Conservation (phyloP, 2,329 filamentous ascomycete species). For the Dactylellina haptotyla region DNA sequence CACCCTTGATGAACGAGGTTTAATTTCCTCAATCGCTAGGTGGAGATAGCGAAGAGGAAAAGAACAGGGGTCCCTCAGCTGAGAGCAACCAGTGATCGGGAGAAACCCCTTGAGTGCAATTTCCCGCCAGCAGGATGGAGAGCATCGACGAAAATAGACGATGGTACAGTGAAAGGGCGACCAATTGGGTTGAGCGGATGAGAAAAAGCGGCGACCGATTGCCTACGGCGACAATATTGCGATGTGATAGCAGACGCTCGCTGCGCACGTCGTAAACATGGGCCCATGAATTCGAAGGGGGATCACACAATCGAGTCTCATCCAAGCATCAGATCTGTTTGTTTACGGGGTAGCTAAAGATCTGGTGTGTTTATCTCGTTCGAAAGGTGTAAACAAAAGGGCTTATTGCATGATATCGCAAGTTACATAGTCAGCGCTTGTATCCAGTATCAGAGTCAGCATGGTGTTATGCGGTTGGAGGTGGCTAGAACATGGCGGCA, state of each 20-base stretch:
- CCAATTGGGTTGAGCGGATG: slow-evolving; percentile 51
- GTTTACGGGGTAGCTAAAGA: slow-evolving; percentile 1
- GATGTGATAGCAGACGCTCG: slow-evolving; percentile 20
- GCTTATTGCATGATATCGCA: slow-evolving; percentile 16
- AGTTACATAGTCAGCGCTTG: too few species aligned
- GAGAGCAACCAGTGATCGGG: slow-evolving; percentile 45
- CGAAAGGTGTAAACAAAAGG: not conserved
- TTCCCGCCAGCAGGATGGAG: slow-evolving; percentile 40
- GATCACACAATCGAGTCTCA: not conserved
- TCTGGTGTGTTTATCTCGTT: too few species aligned
- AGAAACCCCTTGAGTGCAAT: slow-evolving; percentile 48
- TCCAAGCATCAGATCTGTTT: slow-evolving; percentile 3
- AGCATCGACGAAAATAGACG: slow-evolving; percentile 50
- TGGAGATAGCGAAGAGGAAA: slow-evolving; percentile 41
- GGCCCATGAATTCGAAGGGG: not conserved
- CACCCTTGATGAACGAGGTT: slow-evolving; percentile 52
- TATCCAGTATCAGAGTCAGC: not conserved
- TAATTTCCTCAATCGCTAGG: slow-evolving; percentile 54
- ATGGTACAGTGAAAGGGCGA: slow-evolving; percentile 16
- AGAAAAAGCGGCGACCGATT: too few species aligned
- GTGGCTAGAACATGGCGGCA: too few species aligned
- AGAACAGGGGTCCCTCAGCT: slow-evolving; percentile 43
- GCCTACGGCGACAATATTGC: slow-evolving; percentile 22
- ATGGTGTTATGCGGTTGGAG: not conserved
- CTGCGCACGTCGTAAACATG: not conserved